Conservation (phyloP, 2,329 filamentous ascomycete species). For the Fusarium brevicatenulatum region DNA sequence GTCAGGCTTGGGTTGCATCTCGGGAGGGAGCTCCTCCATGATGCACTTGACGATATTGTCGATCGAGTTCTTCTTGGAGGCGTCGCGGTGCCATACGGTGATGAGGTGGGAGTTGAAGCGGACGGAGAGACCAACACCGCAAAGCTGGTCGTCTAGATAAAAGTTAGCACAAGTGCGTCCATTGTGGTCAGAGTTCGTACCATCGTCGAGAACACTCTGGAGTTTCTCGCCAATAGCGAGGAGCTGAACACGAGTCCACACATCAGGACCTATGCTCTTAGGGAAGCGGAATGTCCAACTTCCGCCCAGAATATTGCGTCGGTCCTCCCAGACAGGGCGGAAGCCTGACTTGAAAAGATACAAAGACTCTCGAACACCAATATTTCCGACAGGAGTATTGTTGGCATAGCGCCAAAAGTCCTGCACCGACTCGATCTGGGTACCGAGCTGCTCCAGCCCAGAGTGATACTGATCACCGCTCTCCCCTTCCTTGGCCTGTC, state of each 20-base stretch:
- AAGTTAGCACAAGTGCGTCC: constrained; percentile 16
- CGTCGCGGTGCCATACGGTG: constrained; percentile 92
- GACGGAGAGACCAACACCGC: constrained; percentile 86
- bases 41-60: constrained; percentile 79
- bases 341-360: constrained; percentile 85
- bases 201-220: constrained; percentile 75
- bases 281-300: constrained; percentile 93
- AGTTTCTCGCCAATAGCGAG: constrained; percentile 86
- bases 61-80: constrained; percentile 80
- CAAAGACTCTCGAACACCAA: constrained; percentile 80
- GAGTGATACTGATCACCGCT: constrained; percentile 60
- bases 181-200: constrained; percentile 55
- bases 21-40: constrained; percentile 75
- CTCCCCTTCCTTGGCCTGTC: constrained; percentile 54
- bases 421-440: constrained; percentile 80
- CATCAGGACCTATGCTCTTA: constrained; percentile 76
- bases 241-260: constrained; percentile 84
- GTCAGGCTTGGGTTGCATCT: constrained; percentile 76
- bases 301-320: constrained; percentile 85
- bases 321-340: constrained; percentile 84
- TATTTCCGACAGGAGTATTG: constrained; percentile 79
- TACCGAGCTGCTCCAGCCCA: constrained; percentile 70
- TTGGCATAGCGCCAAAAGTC: constrained; percentile 88
- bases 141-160: constrained; percentile 79
- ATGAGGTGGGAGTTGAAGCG: constrained; percentile 91